Percentiles rank a stretch among this genome's conserved stretches.
Evolutionary conservation across 306 rosid species (phyloP).

Genomic region (Trifolium fragiferum): DNA sequence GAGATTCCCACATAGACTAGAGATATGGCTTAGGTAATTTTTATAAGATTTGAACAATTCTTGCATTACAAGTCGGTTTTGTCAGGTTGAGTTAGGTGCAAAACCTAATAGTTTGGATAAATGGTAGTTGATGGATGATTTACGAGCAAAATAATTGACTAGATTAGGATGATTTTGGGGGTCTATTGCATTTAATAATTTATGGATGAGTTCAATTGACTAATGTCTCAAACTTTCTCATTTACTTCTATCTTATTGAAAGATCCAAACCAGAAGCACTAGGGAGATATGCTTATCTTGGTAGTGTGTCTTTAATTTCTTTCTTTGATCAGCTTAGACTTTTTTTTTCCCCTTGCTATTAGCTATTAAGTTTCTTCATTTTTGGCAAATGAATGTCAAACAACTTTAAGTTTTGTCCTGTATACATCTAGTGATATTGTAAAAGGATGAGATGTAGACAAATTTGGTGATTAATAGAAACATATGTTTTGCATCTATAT

Average conservation of each 20-base stretch:
- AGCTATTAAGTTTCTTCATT: background rate
- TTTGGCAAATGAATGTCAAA: no score
- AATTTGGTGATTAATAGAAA: no score
- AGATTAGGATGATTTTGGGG: slow-evolving; percentile 7
- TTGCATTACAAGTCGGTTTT: background rate
- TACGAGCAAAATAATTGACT: slow-evolving; percentile 6
- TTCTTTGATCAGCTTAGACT: background rate
- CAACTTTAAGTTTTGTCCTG: no score
- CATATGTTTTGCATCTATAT: no score
- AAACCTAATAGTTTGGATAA: slow-evolving; percentile 2
- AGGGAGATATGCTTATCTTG: slow-evolving; percentile 19
- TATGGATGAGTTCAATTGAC: slow-evolving; percentile 15
- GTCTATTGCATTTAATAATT: slow-evolving; percentile 8
- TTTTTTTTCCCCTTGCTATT: background rate
- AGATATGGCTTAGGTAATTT: background rate
- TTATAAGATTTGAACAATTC: background rate
- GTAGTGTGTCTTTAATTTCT: slow-evolving; percentile 1
- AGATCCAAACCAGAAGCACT: background rate
- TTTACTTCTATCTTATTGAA: slow-evolving; percentile 4
- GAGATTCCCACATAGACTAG: background rate
- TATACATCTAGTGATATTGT: no score
- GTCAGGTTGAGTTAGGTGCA: background rate
- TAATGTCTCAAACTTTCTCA: slow-evolving; percentile 14
- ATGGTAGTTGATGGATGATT: slow-evolving; percentile 10
- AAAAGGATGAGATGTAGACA: no score